Evolutionary conservation across 2,329 filamentous ascomycete species (phyloP), one percentile per base, ranked within the genome.

Genomic region (Aspergillus unguis): DNA sequence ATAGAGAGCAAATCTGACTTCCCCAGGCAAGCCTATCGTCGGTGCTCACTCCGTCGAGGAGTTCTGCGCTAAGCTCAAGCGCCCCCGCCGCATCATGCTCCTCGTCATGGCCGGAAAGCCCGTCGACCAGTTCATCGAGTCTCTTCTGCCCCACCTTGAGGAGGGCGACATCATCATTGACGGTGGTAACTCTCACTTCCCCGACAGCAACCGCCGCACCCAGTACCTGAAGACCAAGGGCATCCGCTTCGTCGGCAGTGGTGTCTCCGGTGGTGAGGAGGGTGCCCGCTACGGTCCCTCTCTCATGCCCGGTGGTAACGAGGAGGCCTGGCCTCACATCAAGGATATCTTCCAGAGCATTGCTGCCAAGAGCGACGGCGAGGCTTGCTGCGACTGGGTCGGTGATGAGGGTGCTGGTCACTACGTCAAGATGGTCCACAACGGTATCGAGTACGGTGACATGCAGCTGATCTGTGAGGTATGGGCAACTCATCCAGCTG

Each of bases 361-460:
- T 73, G 84, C 94, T 60, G 94, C 94, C 76, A 97, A 99, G 86
- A 95, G 89, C 76, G 92, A 96, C 70, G 87, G 86, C 69, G 94
- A 99, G 84, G 80, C 94, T 62, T 99, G 94, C 86, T 99, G 94
- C 74, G 94, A 99, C 79, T 99, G 94, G 94, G 94, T 99, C 68
- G 94, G 94, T 80, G 94, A 97, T 79, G 91, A 97, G 77, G 94
- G 94, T 85, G 90, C 94, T 79, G 94, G 94, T 68, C 94, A 99
- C 86, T 99, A 96, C 83, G 92, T 99, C 82, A 99, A 99, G 89
- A 99, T 99, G 94, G 94, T 99, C 60, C 94, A 99, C 87, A 99
- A 99, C 80, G 94, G 94, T 84, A 99, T 99, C 69, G 94, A 99
- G 81, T 99, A 99, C 75, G 94, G 94, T 85, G 94, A 99, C 81